Evolutionary conservation across 1,284 basidiomycete genomes (phyloP).

Genomic region (Takashimella tepidaria): DNA sequence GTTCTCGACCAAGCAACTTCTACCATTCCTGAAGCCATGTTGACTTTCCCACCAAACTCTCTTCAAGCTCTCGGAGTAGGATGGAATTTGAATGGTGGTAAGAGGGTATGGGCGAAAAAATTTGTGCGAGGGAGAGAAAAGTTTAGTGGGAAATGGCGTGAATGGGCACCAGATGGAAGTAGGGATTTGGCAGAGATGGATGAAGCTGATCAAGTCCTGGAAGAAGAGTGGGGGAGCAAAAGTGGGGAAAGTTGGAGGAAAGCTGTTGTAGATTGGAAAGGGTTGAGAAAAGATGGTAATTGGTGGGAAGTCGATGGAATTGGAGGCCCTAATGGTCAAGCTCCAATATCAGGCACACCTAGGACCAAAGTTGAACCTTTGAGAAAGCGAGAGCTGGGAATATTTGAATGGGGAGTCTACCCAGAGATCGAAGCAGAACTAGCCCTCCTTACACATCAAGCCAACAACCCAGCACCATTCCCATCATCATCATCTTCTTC

Average conservation of each 20-base stretch:
- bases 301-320: slow-evolving; percentile 42
- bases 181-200: slow-evolving; percentile 45
- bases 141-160: slow-evolving; percentile 44
- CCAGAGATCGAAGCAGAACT: slow-evolving; percentile 32
- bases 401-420: slow-evolving; percentile 31
- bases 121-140: slow-evolving; percentile 40
- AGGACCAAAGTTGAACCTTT: slow-evolving; percentile 17
- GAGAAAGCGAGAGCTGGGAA: slow-evolving; percentile 19
- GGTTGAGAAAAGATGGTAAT: slow-evolving; percentile 17
- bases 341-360: slow-evolving; percentile 18
- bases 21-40: slow-evolving; percentile 43
- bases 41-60: slow-evolving; percentile 40
- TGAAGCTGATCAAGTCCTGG: slow-evolving; percentile 31
- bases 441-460: slow-evolving; percentile 1
- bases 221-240: slow-evolving; percentile 8
- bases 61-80: slow-evolving; percentile 36
- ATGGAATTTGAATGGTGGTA: slow-evolving; percentile 45
- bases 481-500: too few species aligned
- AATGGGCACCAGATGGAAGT: slow-evolving; percentile 39
- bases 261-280: slow-evolving; percentile 36
- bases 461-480: neutral
- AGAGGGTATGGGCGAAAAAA: slow-evolving; percentile 36
- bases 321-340: slow-evolving; percentile 32
- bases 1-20: slow-evolving; percentile 18
- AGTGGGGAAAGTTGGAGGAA: slow-evolving; percentile 5